Base-by-base conservation (phyloP, 805 yeast species). In the Ogataea nonfermentans region DNA sequence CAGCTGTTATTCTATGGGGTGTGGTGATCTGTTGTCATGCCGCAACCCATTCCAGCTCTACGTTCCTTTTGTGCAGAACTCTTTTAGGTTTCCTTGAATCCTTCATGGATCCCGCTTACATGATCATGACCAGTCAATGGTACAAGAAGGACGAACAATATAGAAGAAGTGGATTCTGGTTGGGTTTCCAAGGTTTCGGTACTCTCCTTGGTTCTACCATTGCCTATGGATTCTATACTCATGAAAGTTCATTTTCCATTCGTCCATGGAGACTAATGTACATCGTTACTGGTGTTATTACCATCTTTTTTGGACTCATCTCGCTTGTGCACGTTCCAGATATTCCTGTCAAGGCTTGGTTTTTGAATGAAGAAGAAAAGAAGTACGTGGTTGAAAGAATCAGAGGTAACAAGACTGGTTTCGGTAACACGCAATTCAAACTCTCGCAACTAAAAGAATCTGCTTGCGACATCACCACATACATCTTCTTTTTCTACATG, bases 211-310 rank as follows among this genome's bases (percentile, higher is more conserved):
- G 80, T n/a, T 70, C 71, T 29, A 66, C 71, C 8, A 70, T 79
- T 43, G 79, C 61, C 8, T 74, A 68, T 52, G 46, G 68, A 12
- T 59, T 78, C 4, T 67, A 61, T 62, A 56, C 15, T 29, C 59
- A 26, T 70, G 61, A 46, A 16, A 23, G 24, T 10, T 37, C 49
- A 1, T 68, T 75, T 69, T 74, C 70, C 13, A 57, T 78, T 7
- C 66, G 58, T 6, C 68, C 80, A 4, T 83, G 89, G 89, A 77
- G 75, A 51, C 59, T 76, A 9, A 57, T 79, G 7, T 82, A 74
- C 56, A 58, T 81, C 36, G 66, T 79, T 24, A 70, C 77, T 28
- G 91, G 90, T 20, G 59, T 68, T 8, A 66, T 76, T 44, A 79
- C 86, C 3, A 59, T 79, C 3, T 53, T 71, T 10, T 55, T 78